Conservation (phyloP, 2,329 filamentous ascomycete genomes). For the Aureobasidium sp. region DNA sequence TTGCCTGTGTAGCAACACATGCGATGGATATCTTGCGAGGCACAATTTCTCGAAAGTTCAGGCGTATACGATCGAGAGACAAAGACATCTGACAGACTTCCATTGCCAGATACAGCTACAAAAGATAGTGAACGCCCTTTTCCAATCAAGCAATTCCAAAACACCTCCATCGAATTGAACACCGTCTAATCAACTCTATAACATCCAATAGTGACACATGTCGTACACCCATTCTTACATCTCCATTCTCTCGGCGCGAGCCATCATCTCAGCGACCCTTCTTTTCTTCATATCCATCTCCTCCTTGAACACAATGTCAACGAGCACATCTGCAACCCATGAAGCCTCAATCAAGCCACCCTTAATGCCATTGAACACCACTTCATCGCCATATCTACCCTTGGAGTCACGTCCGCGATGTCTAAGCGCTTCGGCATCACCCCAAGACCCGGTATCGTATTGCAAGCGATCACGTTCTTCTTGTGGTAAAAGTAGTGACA, state of each 20-base stretch:
- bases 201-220: background rate
- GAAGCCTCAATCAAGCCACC: slow-evolving; percentile 15
- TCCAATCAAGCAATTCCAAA: background rate
- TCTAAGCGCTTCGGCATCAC: slow-evolving; percentile 17
- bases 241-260: background rate
- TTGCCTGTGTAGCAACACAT: no score
- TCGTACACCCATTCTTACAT: background rate
- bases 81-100: background rate
- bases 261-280: slow-evolving; percentile 10
- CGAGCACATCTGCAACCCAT: slow-evolving; percentile 17
- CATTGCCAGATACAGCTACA: background rate
- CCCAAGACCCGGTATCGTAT: slow-evolving; percentile 20
- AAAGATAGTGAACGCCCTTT: background rate
- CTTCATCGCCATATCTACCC: slow-evolving; percentile 16
- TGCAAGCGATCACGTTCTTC: slow-evolving; percentile 26
- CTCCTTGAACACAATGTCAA: slow-evolving; percentile 17
- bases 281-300: slow-evolving; percentile 16
- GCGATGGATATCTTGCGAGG: no score
- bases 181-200: background rate
- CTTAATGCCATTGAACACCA: slow-evolving; percentile 14
- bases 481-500: slow-evolving; percentile 23
- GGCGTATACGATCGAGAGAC: background rate
- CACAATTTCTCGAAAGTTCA: no score
- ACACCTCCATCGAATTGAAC: no score
- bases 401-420: slow-evolving; percentile 14